phyloP scores from a whole-genome alignment of 306 rosid species.

The Rosa persica region DNA sequence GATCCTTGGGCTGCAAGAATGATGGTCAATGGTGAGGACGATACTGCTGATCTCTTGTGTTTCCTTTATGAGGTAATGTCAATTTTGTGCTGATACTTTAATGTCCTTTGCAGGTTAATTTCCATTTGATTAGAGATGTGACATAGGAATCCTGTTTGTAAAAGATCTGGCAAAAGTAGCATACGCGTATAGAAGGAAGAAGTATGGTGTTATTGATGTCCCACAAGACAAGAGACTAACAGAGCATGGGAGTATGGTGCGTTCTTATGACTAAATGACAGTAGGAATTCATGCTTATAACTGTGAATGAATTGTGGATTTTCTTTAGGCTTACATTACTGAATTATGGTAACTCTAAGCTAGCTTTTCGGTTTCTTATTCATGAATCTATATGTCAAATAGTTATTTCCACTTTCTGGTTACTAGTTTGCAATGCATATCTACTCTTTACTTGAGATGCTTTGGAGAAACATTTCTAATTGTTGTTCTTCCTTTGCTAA shows the following conservation, averaged over 20 bases:
- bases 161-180: background rate
- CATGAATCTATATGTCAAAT: background rate
- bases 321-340: background rate
- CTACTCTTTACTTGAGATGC: background rate
- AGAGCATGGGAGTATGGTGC: background rate
- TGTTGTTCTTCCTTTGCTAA: background rate
- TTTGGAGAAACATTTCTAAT: too few relatives aligned
- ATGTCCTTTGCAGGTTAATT: background rate
- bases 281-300: background rate
- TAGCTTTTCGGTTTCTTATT: background rate
- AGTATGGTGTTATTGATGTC: background rate
- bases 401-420: background rate
- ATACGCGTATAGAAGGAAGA: background rate
- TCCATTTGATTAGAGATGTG: background rate
- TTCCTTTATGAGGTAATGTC: too few relatives aligned
- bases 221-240: background rate
- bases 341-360: background rate
- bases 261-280: background rate
- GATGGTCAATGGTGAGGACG: background rate
- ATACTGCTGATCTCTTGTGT: too few relatives aligned
- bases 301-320: background rate
- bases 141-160: background rate
- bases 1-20: slow-evolving; percentile 1
- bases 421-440: background rate
- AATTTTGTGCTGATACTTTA: background rate